A percentile compares a stretch with the other conserved stretches of the same genome.
Conservation (phyloP, 208 protist species). For the Crithidia bombi region DNA sequence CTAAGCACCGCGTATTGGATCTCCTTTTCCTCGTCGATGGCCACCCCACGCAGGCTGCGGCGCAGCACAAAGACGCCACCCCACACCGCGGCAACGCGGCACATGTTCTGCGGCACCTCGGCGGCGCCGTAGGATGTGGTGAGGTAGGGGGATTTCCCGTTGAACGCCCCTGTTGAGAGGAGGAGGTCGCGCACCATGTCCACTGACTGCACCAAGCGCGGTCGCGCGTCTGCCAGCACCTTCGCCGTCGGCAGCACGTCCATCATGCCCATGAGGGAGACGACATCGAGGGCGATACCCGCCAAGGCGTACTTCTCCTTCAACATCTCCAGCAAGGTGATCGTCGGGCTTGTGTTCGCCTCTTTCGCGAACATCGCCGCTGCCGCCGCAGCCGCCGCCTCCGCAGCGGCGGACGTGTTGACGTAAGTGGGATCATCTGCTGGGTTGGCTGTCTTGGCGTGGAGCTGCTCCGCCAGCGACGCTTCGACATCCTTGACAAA, state of each 20-base stretch:
- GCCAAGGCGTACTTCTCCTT: conserved; percentile 53
- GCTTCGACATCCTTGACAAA: conserved; percentile 89
- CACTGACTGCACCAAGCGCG: conserved; percentile 42
- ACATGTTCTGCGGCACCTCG: conserved; percentile 90
- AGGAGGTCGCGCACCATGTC: conserved; percentile 67
- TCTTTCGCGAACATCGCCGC: conserved; percentile 18
- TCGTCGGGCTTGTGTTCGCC: conserved; percentile 22
- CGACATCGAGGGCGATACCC: conserved; percentile 46
- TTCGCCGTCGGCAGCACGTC: conserved; percentile 27
- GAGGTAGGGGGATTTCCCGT: conserved; percentile 77
- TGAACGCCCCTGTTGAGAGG: conserved; percentile 79
- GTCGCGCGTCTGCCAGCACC: conserved; percentile 1
- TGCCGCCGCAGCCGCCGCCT: conserved; percentile 26
- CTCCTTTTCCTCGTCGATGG: conserved; percentile 37
- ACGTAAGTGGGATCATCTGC: conserved; percentile 45
- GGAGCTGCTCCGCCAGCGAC: conserved; percentile 71
- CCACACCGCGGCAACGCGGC: conserved; percentile 86
- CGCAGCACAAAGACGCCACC: conserved; percentile 81
- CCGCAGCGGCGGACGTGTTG: conserved; percentile 31
- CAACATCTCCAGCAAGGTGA: conserved; percentile 54
- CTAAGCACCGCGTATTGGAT: conserved; percentile 66
- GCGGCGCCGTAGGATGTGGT: conserved; percentile 73
- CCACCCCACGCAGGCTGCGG: conserved; percentile 54
- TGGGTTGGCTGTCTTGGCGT: conserved; percentile 61
- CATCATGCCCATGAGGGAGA: conserved; percentile 73